Conservation (phyloP, 2,329 filamentous ascomycete genomes). For the Botryosphaeria dothidea region DNA sequence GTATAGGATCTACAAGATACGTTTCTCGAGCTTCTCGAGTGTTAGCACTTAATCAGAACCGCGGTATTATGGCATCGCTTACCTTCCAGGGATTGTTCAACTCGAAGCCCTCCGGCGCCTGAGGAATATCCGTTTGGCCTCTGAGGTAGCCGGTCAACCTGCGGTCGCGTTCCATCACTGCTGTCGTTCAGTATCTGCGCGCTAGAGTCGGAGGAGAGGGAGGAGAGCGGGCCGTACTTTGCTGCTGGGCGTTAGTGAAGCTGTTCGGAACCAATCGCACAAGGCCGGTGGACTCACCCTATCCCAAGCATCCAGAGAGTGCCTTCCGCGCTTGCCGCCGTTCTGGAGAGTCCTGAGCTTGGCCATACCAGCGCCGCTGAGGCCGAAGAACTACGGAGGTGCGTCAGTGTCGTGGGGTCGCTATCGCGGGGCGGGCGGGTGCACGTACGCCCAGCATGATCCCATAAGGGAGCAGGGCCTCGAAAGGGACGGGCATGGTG, state of each 20-base stretch:
- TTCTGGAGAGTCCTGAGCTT: conserved; percentile 62
- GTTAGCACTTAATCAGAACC: conserved; percentile 26
- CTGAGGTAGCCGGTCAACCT: conserved; percentile 62
- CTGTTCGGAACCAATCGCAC: conserved; percentile 10
- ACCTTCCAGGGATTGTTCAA: conserved; percentile 66
- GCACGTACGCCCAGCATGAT: conserved; percentile 61
- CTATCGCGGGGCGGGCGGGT: conserved; percentile 18
- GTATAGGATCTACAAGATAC: conserved; percentile 32
- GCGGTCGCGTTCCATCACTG: conserved; percentile 69
- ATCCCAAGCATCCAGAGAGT: conserved; percentile 65
- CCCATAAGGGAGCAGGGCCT: conserved; percentile 64
- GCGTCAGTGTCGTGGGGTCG: conserved; percentile 12
- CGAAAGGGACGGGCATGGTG: conserved; percentile 66
- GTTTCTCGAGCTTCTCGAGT: conserved; percentile 38
- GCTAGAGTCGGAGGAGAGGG: conserved; percentile 17
- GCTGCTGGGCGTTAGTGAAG: conserved; percentile 49
- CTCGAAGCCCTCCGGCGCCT: conserved; percentile 64
- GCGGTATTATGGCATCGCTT: not conserved
- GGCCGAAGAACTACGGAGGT: conserved; percentile 57
- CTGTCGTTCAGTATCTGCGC: conserved; percentile 28
- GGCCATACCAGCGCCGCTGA: conserved; percentile 60
- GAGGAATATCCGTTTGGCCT: conserved; percentile 61
- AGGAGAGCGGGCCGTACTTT: conserved; percentile 49
- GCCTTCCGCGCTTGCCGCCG: conserved; percentile 62
- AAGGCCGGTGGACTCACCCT: conserved; percentile 49